Base-by-base conservation (phyloP, 208 protist genomes). In the Polymyxa betae region DNA sequence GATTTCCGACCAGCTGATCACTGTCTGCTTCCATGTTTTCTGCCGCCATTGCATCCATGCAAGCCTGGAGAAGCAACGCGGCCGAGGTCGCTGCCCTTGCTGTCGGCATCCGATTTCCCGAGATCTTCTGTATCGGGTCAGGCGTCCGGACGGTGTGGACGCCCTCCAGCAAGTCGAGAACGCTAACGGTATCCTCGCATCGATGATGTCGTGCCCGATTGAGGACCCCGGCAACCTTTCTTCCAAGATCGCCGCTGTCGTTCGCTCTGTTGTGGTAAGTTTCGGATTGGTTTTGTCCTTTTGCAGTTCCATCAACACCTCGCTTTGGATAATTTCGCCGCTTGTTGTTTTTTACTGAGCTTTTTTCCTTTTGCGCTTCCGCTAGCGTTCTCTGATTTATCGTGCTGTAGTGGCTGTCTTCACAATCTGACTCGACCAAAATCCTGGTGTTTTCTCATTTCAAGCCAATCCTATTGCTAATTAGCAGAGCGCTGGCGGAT, bases 401-500 rank as follows among this genome's bases (percentile, higher is more conserved):
- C n/a, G n/a, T n/a, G n/a, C n/a, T 60, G 5, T 60, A 45, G 72
- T 82, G 72, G 72, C 16, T n/a, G 72, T 82, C 16, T 43, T 5
- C 5, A 20, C 72, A 82, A 35, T 82, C 72, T 5, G 16, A 5
- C 16, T 35, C 35, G 32, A n/a, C 32, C 16, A 89, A 89, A n/a
- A 29, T 72, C 16, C 54, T 89, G 32, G 88, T 89, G 49, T 89
- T 89, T 32, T 77, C 49, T 45, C 46, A 89, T 5, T 89, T 89
- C n/a, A 64, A 29, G 29, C 49, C 49, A n/a, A 89, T 89, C 29
- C 88, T 89, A n/a, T 5, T 29, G 46, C 16, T 89, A 12, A 44
- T 89, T n/a, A 72, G 49, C 32, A 20, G 16, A 38, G 5, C 54
- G 54, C 54, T 89, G 32, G 29, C 46, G 5, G 12, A 38, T 5